Conservation (phyloP, 495 filamentous ascomycete genomes). For the Niebla homalea region DNA sequence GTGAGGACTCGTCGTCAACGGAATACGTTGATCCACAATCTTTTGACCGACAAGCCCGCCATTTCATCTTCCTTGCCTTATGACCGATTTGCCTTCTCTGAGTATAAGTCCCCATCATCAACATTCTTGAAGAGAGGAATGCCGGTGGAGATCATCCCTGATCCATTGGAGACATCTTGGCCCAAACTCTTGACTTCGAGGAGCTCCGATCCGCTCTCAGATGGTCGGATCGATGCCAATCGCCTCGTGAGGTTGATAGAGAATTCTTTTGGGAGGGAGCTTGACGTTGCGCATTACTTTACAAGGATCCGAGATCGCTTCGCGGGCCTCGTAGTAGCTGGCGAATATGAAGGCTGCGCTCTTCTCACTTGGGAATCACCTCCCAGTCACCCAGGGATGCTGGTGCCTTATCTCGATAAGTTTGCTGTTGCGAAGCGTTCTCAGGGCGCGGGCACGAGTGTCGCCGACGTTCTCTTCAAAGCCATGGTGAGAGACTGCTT, state of each 20-base stretch:
- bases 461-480: conserved; percentile 91
- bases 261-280: conserved; percentile 77
- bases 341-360: conserved; percentile 91
- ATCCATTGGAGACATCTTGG: conserved; percentile 53
- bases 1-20: conserved; percentile 63
- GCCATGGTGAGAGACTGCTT: conserved; percentile 85
- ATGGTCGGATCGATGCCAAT: conserved; percentile 68
- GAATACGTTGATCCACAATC: conserved; percentile 92
- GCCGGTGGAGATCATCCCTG: conserved; percentile 70
- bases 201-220: conserved; percentile 48
- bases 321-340: conserved; percentile 85
- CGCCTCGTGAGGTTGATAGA: conserved; percentile 80
- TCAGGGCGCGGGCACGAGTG: conserved; percentile 72
- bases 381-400: conserved; percentile 37
- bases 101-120: conserved; percentile 22
- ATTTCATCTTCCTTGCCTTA: conserved; percentile 81
- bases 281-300: conserved; percentile 75
- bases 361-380: conserved; percentile 91
- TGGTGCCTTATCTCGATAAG: conserved; percentile 94
- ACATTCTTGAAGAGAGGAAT: conserved; percentile 88
- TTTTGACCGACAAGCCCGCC: conserved; percentile 86
- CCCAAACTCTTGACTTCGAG: conserved; percentile 33
- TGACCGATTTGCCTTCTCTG: conserved; percentile 30
- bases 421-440: conserved; percentile 83
- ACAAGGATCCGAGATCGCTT: conserved; percentile 59